Conservation (phyloP, 257 asterid species). For the Cinchona pubescens region DNA sequence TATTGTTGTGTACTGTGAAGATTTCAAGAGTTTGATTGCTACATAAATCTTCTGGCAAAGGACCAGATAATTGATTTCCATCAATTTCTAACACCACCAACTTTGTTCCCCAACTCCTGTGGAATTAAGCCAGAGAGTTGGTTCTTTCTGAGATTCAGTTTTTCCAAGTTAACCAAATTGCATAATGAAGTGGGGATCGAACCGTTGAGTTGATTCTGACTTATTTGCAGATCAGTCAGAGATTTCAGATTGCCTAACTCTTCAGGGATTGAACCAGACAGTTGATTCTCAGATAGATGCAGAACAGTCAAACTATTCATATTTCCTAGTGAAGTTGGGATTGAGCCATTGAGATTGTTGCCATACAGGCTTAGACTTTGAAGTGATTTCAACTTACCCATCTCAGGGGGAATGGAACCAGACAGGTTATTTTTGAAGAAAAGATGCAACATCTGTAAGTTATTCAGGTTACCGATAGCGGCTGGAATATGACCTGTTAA, state of each 20-base stretch:
- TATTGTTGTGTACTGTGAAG: slow-evolving; percentile 24
- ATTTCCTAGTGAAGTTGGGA: not conserved
- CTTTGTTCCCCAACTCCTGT: slow-evolving; percentile 6
- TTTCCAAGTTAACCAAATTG: not conserved
- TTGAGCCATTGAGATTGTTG: not conserved
- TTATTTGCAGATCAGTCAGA: slow-evolving; percentile 1
- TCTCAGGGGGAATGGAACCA: slow-evolving; percentile 3
- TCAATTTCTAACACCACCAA: slow-evolving; percentile 8
- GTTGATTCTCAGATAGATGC: not conserved
- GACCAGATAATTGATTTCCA: slow-evolving; percentile 29
- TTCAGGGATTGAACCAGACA: slow-evolving; percentile 17
- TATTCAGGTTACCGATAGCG: not conserved
- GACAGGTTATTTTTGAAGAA: not conserved
- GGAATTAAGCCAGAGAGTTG: slow-evolving; percentile 20
- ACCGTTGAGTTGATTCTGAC: slow-evolving; percentile 17
- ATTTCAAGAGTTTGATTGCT: slow-evolving; percentile 15
- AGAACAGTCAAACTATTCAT: not conserved
- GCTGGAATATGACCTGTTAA: not conserved
- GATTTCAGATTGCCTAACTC: slow-evolving; percentile 22
- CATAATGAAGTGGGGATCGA: slow-evolving; percentile 16
- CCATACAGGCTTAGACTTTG: not conserved
- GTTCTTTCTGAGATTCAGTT: not conserved
- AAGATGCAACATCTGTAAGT: not conserved
- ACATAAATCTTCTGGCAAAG: slow-evolving; percentile 36
- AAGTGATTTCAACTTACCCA: slow-evolving; percentile 6